These are phyloP conservation scores for Perkinsela sp. DNA, from an alignment of 208 protist species.

Conservation along the genomic window DNA sequence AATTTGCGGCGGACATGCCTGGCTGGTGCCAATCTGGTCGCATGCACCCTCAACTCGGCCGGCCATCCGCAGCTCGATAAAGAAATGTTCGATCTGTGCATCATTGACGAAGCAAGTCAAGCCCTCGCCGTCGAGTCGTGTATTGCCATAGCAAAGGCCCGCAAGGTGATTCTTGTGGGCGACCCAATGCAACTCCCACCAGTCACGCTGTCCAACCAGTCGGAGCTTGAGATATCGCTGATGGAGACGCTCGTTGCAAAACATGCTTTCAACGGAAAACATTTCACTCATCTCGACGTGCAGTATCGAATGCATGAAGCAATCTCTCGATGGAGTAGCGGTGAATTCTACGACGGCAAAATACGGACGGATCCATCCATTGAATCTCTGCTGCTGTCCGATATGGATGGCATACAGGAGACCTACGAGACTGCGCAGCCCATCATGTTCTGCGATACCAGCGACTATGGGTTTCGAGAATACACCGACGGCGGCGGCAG, in stretches of 20 bases:
- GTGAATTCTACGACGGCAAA: constrained; percentile 5
- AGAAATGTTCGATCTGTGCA: constrained; percentile 9
- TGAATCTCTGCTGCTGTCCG: too few relatives aligned
- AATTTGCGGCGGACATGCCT: too few relatives aligned
- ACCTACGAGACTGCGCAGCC: neutral
- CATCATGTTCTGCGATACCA: constrained; percentile 3
- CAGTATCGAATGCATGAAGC: constrained; percentile 8
- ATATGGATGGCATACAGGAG: constrained; percentile 3
- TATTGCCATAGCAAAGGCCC: too few relatives aligned
- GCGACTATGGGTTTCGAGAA: neutral
- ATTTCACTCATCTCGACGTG: too few relatives aligned
- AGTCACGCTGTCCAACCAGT: neutral
- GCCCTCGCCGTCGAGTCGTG: constrained; percentile 18
- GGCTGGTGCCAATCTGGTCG: too few relatives aligned
- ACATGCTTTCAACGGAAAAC: too few relatives aligned
- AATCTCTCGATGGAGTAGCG: constrained; percentile 3
- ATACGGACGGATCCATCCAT: too few relatives aligned
- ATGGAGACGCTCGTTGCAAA: too few relatives aligned
- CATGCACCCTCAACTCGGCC: too few relatives aligned
- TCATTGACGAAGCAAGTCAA: constrained; percentile 26
- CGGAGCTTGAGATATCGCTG: too few relatives aligned
- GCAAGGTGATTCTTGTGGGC: constrained; percentile 13
- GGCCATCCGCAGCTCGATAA: too few relatives aligned
- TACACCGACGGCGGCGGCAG: neutral
- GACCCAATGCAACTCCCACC: constrained; percentile 7